A percentile compares a stretch with the other conserved stretches of the same genome.
Evolutionary conservation across 768 basidiomycete species (phyloP).

Genomic region (Amanita jacksonii): DNA sequence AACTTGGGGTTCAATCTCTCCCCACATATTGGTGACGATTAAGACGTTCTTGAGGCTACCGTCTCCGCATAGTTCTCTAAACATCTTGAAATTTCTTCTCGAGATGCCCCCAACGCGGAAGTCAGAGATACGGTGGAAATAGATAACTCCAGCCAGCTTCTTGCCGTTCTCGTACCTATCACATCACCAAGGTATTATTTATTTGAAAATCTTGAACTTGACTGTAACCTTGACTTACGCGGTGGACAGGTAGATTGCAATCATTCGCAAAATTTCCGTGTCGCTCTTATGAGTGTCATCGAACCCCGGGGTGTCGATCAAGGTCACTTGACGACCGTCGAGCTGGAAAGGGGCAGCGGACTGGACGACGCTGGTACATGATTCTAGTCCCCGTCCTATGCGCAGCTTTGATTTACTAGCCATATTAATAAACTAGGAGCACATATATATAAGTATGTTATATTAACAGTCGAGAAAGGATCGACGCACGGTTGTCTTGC

Average conservation of each 20-base stretch:
- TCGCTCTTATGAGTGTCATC: slow-evolving; percentile 44
- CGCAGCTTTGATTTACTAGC: slow-evolving; percentile 38
- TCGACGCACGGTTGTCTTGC: slow-evolving; percentile 25
- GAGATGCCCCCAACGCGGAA: slow-evolving; percentile 29
- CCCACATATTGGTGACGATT: slow-evolving; percentile 46
- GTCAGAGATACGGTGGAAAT: slow-evolving; percentile 33
- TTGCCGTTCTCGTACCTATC: no score
- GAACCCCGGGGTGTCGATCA: slow-evolving; percentile 56
- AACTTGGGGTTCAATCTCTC: slow-evolving; percentile 25
- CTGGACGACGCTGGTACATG: slow-evolving; percentile 40
- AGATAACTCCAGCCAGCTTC: slow-evolving; percentile 31
- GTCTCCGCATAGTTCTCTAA: slow-evolving; percentile 36
- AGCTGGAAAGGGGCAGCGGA: slow-evolving; percentile 32
- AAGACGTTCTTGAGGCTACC: slow-evolving; percentile 32
- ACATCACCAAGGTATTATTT: no score
- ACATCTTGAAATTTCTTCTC: slow-evolving; percentile 34
- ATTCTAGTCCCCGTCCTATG: slow-evolving; percentile 37
- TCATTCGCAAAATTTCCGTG: slow-evolving; percentile 38
- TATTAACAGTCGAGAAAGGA: background rate
- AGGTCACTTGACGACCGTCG: slow-evolving; percentile 29
- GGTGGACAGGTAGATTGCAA: slow-evolving; percentile 30
- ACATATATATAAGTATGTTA: no score
- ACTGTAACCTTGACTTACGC: no score
- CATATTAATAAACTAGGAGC: slow-evolving; percentile 41
- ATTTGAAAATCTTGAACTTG: no score